Evolutionary conservation across 495 filamentous ascomycete species (phyloP), one percentile per base, ranked within the genome.

Genomic region (Elasticomyces elasticus): DNA sequence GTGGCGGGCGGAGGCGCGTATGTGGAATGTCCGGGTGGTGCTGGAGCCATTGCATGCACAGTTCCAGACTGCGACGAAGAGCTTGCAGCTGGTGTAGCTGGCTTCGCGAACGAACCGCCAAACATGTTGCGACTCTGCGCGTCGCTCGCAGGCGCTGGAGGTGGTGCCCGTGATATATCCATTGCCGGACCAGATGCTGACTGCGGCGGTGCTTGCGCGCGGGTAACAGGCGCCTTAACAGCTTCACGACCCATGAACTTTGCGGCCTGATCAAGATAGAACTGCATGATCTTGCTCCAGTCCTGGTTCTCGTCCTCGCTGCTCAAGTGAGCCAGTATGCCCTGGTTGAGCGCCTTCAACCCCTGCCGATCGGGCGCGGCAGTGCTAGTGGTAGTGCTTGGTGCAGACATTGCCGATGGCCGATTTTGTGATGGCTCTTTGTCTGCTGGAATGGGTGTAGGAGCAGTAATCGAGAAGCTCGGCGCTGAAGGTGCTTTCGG

Each of bases 321-420:
- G 35, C 44, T 54, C 23, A 63, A 26, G 26, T 63, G 60, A 23
- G 38, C 30, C 10, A 54, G 20, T 15, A 63, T 19, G n/a, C 56
- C 60, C 41, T 60, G 48, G 19, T 63, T 63, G 9, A 63, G 53
- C 4, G 22, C 10, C 46, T 61, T 61, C 35, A 61, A 37, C 23
- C 44, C 46, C 22, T 30, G 17, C 1, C 30, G 17, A 33, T 49
- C 45, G 13, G 50, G 27, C 31, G 41, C 24, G 1, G 37, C 28
- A 26, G 22, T 49, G 43, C 6, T 24, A 33, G 4, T 27, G 19
- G 44, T 22, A 17, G 5, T 15, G 24, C 48, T 40, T 12, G 48
- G 3, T 12, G 7, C 6, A 25, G 48, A 24, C 20, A n/a, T 24
- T 7, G 28, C 48, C n/a, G 48, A 19, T 26, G 2, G 48, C 19